Evolutionary conservation across 768 basidiomycete species (phyloP).

Genomic region (Cyclocybe cylindracea): DNA sequence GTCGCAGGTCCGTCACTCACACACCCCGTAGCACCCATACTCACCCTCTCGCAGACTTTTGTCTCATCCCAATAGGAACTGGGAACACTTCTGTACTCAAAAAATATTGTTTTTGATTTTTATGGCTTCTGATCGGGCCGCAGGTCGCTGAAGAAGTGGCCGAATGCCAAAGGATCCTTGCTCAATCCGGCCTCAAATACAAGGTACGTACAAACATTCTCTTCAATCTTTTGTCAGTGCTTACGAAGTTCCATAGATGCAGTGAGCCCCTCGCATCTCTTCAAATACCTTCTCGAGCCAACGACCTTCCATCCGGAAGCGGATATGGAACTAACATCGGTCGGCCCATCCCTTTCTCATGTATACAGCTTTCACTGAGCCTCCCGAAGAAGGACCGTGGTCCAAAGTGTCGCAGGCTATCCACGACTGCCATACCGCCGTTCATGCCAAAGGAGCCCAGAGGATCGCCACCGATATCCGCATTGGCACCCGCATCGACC

Average conservation of each 20-base stretch:
- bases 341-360: constrained; percentile 18
- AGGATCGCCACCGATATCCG: constrained; percentile 91
- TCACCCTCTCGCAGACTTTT: constrained; percentile 62
- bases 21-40: background rate
- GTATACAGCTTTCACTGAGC: background rate
- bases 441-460: constrained; percentile 74
- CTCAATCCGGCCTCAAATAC: constrained; percentile 80
- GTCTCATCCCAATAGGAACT: constrained; percentile 85
- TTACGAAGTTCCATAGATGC: constrained; percentile 50
- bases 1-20: constrained; percentile 56
- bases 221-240: background rate
- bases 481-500: constrained; percentile 86
- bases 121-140: background rate
- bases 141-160: constrained; percentile 80
- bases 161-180: constrained; percentile 80
- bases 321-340: constrained; percentile 94
- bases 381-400: constrained; percentile 77
- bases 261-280: constrained; percentile 44
- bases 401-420: constrained; percentile 81
- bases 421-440: constrained; percentile 87
- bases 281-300: background rate
- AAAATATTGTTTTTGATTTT: constrained; percentile 2
- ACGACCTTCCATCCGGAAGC: constrained; percentile 37
- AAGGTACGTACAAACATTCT: constrained; percentile 45
- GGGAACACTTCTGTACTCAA: constrained; percentile 60